These are phyloP conservation scores for Phytophthora pluvialis DNA, from an alignment of 352 stramenopile genomes.

Conservation along the genomic window DNA sequence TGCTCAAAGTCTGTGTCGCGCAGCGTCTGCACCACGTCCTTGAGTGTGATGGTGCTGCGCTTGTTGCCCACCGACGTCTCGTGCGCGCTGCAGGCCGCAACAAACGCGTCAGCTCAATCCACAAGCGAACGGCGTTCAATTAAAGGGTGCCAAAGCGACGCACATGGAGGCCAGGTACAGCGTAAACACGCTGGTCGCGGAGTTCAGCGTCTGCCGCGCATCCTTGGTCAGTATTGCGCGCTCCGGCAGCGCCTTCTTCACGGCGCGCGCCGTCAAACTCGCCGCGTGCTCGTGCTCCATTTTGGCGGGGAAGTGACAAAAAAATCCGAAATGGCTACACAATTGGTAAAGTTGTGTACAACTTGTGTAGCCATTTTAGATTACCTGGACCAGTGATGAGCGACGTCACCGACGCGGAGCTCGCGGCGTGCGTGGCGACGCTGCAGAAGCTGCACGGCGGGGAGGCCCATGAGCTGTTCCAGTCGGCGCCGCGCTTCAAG, in stretches of 20 bases:
- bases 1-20: slow-evolving; percentile 81
- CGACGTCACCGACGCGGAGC: slow-evolving; percentile 36
- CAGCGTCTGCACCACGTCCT: slow-evolving; percentile 77
- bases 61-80: slow-evolving; percentile 73
- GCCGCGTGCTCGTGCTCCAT: slow-evolving; percentile 74
- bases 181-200: slow-evolving; percentile 78
- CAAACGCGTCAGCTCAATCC: background rate
- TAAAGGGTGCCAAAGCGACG: slow-evolving; percentile 20
- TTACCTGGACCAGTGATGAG: slow-evolving; percentile 19
- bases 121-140: background rate
- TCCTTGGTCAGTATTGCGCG: slow-evolving; percentile 75
- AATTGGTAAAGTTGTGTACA: background rate
- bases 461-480: slow-evolving; percentile 52
- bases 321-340: no score
- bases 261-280: slow-evolving; percentile 68
- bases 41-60: slow-evolving; percentile 76
- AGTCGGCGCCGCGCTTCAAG: slow-evolving; percentile 61
- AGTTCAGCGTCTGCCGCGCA: slow-evolving; percentile 71
- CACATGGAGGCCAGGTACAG: slow-evolving; percentile 78
- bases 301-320: slow-evolving; percentile 8
- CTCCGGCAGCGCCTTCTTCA: slow-evolving; percentile 75
- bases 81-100: slow-evolving; percentile 56
- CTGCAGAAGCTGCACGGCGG: slow-evolving; percentile 63
- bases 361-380: background rate
- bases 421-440: slow-evolving; percentile 59